Base-by-base conservation (phyloP, 2,329 filamentous ascomycete species). In the Phoma herbarum region DNA sequence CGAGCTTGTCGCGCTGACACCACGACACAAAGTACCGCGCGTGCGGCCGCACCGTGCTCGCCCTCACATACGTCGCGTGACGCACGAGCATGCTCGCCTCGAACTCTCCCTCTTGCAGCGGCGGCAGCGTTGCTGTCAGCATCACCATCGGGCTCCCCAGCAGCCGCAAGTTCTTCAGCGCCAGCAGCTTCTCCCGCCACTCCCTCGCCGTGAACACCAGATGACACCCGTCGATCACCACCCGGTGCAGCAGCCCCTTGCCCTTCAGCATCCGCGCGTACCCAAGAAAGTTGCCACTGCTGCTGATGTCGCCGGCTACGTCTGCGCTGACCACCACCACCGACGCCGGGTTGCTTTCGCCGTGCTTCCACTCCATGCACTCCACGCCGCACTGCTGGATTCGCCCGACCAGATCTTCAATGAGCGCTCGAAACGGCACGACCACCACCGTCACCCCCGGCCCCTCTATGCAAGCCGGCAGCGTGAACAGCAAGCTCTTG, bases 11-110 rank as follows among this genome's bases (percentile, higher is more conserved):
- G 16, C 28, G 33, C 57, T 56, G 3, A 47, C 45, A 60, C 57
- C 23, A 60, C 25, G 11, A 56, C 26, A 60, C 45, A 26, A 52
- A 56, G 44, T 60, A 60, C 37, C 22, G 45, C 23, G 37, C 57
- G 23, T 60, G 47, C 10, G 28, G 23, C 20, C 37, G 26, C 18
- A 31, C 52, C 14, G 49, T 62, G 10, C 35, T 26, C 10, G 49
- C 56, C 20, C 29, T 11, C 7, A 62, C 10, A 10, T 28, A 28
- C 26, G 10, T 28, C 10, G 26, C 26, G 26, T 10, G 10, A 5
- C 5, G 26, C 5, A 28, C 10, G 5, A 28, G 26, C 26, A 28
- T 28, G 26, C 26, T 28, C 10, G 26, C 10, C 10, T 5, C 26
- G 5, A 28, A 10, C 26, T 28, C 26, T 5, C 26, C 26, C 26